These are phyloP conservation scores for Aulographum hederae DNA, from an alignment of 2,329 filamentous ascomycete genomes.

Conservation along the genomic window DNA sequence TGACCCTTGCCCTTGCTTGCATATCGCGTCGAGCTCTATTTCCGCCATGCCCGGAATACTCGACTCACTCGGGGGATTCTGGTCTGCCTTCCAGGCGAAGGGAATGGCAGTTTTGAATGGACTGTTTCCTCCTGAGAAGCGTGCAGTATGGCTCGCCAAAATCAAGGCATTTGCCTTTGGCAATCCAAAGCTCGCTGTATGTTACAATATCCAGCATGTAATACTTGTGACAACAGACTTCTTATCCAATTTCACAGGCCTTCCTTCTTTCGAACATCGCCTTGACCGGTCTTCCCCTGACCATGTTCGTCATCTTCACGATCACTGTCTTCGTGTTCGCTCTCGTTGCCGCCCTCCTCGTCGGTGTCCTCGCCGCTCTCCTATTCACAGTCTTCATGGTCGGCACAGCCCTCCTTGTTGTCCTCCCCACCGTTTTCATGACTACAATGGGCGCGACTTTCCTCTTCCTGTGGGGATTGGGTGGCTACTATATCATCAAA, in stretches of 20 bases:
- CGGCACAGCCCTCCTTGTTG: slow-evolving; percentile 45
- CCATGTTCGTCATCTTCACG: slow-evolving; percentile 50
- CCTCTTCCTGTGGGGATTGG: slow-evolving; percentile 49
- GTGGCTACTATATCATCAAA: slow-evolving; percentile 33
- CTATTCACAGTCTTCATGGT: slow-evolving; percentile 51
- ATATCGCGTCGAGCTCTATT: no score
- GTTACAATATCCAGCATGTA: slow-evolving; percentile 13
- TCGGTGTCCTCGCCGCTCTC: slow-evolving; percentile 30
- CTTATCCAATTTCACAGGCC: slow-evolving; percentile 26
- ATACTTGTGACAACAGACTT: slow-evolving; percentile 4
- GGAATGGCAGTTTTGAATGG: slow-evolving; percentile 25
- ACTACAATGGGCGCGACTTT: slow-evolving; percentile 43
- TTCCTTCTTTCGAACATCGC: slow-evolving; percentile 48
- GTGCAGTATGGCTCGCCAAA: slow-evolving; percentile 36
- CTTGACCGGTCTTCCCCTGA: slow-evolving; percentile 47
- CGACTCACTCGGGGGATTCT: no score
- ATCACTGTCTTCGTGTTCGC: slow-evolving; percentile 44
- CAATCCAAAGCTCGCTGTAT: slow-evolving; percentile 53
- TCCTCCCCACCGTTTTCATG: slow-evolving; percentile 51
- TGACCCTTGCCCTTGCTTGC: no score
- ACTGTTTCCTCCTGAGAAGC: slow-evolving; percentile 40
- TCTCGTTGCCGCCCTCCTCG: slow-evolving; percentile 37
- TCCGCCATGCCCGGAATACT: no score
- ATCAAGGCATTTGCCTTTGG: slow-evolving; percentile 37
- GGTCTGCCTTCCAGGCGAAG: slow-evolving; percentile 8